These are phyloP conservation scores for Trichoderma pleuroti DNA, from an alignment of 2,329 filamentous ascomycete genomes.

Conservation along the genomic window DNA sequence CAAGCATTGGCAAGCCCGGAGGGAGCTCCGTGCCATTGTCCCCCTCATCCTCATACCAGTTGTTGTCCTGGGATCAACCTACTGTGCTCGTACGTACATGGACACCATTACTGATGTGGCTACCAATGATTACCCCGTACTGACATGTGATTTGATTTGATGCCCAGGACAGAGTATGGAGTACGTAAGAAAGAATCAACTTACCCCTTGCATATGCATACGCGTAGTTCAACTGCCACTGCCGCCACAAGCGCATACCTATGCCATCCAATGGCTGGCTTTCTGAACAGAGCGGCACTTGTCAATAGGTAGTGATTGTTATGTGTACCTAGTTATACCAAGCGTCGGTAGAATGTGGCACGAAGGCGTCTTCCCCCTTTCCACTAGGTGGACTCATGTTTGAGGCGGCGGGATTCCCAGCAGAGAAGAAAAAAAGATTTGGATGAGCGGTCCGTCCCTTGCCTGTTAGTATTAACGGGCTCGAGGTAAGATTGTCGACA, in stretches of 20 bases:
- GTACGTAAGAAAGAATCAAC: not conserved
- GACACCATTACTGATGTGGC: not conserved
- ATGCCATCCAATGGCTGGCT: not conserved
- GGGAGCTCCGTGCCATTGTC: not conserved
- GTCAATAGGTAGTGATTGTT: not conserved
- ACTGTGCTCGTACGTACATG: not conserved
- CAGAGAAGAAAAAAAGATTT: not conserved
- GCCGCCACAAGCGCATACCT: not conserved
- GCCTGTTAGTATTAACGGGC: not conserved
- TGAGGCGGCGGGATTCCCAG: not conserved
- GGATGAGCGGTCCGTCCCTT: conserved; percentile 17
- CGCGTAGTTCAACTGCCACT: not conserved
- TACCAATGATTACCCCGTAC: not conserved
- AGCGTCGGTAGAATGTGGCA: conserved; percentile 2
- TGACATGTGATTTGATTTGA: not conserved
- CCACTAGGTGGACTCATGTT: conserved; percentile 3
- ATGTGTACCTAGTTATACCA: not conserved
- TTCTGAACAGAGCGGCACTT: not conserved
- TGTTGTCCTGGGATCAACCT: not conserved
- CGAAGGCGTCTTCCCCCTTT: conserved; percentile 3
- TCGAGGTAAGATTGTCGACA: conserved; percentile 16
- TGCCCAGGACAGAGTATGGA: not conserved
- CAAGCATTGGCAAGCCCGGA: not conserved
- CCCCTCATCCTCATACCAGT: not conserved
- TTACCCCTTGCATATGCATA: not conserved